Percentiles rank a stretch among this genome's conserved stretches.
These are phyloP conservation scores for Amylostereum chailletii DNA, from an alignment of 1,284 basidiomycete species.

Conservation along the genomic window DNA sequence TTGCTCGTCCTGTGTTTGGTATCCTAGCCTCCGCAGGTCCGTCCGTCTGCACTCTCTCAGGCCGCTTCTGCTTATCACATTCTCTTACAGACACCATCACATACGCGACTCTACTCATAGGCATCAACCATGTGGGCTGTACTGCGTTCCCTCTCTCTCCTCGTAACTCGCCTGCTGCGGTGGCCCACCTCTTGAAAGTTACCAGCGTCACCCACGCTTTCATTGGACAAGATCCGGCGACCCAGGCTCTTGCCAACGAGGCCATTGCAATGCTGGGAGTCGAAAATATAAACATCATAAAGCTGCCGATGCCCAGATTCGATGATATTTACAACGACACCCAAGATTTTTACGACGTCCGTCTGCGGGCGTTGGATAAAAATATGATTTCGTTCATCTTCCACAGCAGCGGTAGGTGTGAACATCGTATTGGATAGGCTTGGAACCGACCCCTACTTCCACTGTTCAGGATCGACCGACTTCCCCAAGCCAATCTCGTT, in stretches of 20 bases:
- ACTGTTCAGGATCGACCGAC: constrained; percentile 13
- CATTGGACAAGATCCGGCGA: constrained; percentile 3
- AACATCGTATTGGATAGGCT: no score
- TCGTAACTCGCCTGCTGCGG: constrained; percentile 3
- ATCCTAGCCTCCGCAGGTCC: constrained; percentile 3
- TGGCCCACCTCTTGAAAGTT: constrained; percentile 2
- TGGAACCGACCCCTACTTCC: not conserved
- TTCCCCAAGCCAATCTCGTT: constrained; percentile 16
- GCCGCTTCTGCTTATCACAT: no score
- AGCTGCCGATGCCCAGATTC: constrained; percentile 2
- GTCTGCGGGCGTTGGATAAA: no score
- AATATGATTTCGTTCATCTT: no score
- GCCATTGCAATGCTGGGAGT: not conserved
- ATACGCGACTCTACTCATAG: constrained; percentile 12
- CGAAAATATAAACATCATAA: not conserved
- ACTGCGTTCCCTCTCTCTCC: constrained; percentile 17
- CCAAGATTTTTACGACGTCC: no score
- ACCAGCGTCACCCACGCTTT: constrained; percentile 4
- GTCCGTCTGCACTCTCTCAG: not conserved
- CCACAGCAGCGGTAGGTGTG: no score
- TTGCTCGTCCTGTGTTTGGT: not conserved
- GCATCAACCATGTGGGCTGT: constrained; percentile 14
- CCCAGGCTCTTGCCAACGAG: constrained; percentile 1
- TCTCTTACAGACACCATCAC: constrained; percentile 12
- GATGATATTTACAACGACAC: not conserved